phyloP scores from a whole-genome alignment of 1,139 yeast genomes.

The Magnusiomyces suaveolens region DNA sequence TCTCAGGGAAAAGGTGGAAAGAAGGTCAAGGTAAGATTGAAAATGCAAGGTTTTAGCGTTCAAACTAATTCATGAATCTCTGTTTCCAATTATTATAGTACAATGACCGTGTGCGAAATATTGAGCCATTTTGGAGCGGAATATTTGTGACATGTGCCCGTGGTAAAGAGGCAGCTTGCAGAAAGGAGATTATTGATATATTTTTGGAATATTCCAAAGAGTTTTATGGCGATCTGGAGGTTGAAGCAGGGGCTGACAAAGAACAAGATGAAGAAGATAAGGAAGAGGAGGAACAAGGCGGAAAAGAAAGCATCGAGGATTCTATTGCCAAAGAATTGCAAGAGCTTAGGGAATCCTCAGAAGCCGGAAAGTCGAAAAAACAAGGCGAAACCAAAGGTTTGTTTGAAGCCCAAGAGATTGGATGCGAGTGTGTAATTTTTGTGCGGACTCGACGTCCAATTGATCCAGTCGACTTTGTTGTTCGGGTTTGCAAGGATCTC shows the following conservation, averaged over 20 bases:
- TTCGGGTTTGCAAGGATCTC: slow-evolving; percentile 48
- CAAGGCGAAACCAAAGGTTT: slow-evolving; percentile 34
- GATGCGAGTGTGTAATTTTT: slow-evolving; percentile 76
- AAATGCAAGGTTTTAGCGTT: background rate
- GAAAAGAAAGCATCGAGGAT: slow-evolving; percentile 50
- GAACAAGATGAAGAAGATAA: slow-evolving; percentile 31
- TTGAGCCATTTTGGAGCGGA: slow-evolving; percentile 76
- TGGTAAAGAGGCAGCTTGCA: slow-evolving; percentile 65
- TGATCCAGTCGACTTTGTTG: slow-evolving; percentile 63
- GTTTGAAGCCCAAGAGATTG: slow-evolving; percentile 56
- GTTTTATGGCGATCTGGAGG: slow-evolving; percentile 31
- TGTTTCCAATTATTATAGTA: background rate
- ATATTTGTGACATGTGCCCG: slow-evolving; percentile 78
- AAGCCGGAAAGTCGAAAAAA: slow-evolving; percentile 21
- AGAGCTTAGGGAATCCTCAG: slow-evolving; percentile 38
- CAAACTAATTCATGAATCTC: background rate
- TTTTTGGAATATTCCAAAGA: slow-evolving; percentile 40
- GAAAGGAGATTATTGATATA: slow-evolving; percentile 57
- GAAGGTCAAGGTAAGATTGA: slow-evolving; percentile 2
- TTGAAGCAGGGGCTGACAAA: slow-evolving; percentile 22
- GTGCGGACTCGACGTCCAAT: slow-evolving; percentile 71
- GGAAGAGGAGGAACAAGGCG: slow-evolving; percentile 29
- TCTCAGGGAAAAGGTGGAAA: background rate
- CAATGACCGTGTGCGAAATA: slow-evolving; percentile 15
- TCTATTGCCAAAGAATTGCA: slow-evolving; percentile 60